Evolutionary conservation across 805 yeast species (phyloP), one percentile per base, ranked within the genome.

Genomic region (Candida chauliodis): DNA sequence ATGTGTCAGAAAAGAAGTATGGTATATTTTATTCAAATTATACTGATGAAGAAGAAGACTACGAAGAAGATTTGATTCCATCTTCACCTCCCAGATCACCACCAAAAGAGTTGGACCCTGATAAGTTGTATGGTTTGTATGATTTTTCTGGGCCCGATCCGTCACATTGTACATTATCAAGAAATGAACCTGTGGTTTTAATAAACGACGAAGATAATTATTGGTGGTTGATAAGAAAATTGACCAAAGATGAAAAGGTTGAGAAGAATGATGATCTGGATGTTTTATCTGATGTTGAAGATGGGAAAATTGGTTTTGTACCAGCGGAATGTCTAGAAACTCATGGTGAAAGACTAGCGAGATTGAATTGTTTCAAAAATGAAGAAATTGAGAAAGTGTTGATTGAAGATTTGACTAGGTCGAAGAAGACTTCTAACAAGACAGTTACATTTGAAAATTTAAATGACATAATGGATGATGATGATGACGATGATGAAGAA

Each of bases 261-360:
- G 71, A 43, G 20, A 4, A 38, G 30, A 25, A 21, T 21, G 43
- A 27, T 8, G 39, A 34, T n/a, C 53, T 49, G 10, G 52, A 47
- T 8, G 43, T 51, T 6, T 34, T 34, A 4, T 33, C 47, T 18
- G 63, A 32, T 29, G 63, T 55, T n/a, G 73, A 67, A 69, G 84
- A 80, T 55, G 81, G 81, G 2, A 74, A 79, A 48, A 79, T 91
- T 37, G 99, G 99, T 1, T 93, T 90, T 66, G 95, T 95, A 2
- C 99, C 99, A 1, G 98, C 97, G 1, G 99, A 93, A 58, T 79
- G 93, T 41, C 65, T 93, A 25, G 99, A 93, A 59, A 87, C 96
- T 0, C 89, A 86, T 44, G 84, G 80, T 33, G 99, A 93, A 61
- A 70, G 98, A 42, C 63, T 93, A 38, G 99, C 99, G 0, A 71